Base-by-base conservation (phyloP, 345 rosid species). In the Lenwebbia sp. region DNA sequence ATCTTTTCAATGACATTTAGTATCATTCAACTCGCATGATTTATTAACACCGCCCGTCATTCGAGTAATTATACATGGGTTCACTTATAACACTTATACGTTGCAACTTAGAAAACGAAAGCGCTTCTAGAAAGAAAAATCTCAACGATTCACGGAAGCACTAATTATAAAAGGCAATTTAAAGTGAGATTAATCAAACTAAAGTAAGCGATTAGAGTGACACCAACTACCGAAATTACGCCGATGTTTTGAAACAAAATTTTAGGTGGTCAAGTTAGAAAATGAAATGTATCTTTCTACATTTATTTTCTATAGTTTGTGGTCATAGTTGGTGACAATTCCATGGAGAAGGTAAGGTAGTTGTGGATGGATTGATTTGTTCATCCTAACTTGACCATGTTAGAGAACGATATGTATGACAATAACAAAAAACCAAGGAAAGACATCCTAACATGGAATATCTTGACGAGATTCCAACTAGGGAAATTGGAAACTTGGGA, bases 321-420 rank as follows among this genome's bases (percentile, higher is more conserved):
- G 81, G 47, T 19, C 81, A 1, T 70, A 10, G 47, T 57, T 21
- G 84, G 87, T 86, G 62, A 47, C 1, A 82, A 57, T 50, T 47
- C 81, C 84, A 82, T 82, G 84, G 76, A 86, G 87, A 86, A 23
- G 84, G 84, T 86, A 22, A 86, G 84, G 87, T 82, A 13, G 84
- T 86, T 86, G 87, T 21, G 50, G 19, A 47, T 49, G 54, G 56
- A 82, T 82, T 86, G 87, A 82, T 82, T 86, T 86, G 87, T 86
- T 82, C 57, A 86, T 65, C 81, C 54, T 57, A 47, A 82, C 62
- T 49, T 85, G 84, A 55, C 87, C 58, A 78, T 55, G 81, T 21
- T 37, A 19, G 81, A 70, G 81, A 70, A 70, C 81, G 81, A 70
- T 22, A 22, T 37, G 81, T 10, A 4, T 37, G 81, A 70, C 47